Conservation (phyloP, 306 rosid species). For the Quillaja saponaria region DNA sequence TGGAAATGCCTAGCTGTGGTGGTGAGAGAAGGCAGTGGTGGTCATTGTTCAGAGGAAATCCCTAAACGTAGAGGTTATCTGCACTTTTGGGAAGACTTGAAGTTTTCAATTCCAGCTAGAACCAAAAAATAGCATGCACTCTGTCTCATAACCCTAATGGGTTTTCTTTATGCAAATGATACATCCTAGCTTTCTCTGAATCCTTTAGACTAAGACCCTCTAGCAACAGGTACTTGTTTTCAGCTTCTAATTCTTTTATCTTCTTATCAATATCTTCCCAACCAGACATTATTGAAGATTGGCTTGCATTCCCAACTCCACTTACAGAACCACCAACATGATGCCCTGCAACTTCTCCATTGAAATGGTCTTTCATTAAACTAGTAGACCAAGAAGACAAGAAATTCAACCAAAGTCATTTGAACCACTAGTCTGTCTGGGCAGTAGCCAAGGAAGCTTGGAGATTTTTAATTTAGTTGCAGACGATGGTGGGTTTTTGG, state of each 20-base stretch:
- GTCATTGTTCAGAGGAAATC: no score
- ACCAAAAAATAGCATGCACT: conserved; percentile 96
- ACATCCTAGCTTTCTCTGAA: conserved; percentile 82
- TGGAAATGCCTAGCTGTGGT: no score
- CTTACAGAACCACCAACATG: neutral
- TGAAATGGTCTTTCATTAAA: conserved; percentile 69
- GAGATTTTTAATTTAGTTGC: no score
- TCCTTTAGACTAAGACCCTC: conserved; percentile 91
- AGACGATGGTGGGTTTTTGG: no score
- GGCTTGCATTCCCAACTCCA: neutral
- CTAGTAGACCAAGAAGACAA: conserved; percentile 73
- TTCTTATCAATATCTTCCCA: conserved; percentile 62
- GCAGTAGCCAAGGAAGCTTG: no score
- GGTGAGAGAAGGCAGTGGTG: no score
- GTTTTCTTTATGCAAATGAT: conserved; percentile 65
- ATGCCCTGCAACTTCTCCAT: conserved; percentile 49
- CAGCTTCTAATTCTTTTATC: conserved; percentile 50
- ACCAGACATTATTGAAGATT: conserved; percentile 32
- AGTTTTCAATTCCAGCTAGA: no score
- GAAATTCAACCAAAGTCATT: conserved; percentile 48
- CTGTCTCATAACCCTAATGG: conserved; percentile 97
- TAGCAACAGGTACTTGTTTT: conserved; percentile 64
- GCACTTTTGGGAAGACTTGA: no score
- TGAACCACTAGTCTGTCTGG: no score
- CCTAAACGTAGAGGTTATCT: no score